Base-by-base conservation (phyloP, 345 rosid species). In the Turnera subulata region DNA sequence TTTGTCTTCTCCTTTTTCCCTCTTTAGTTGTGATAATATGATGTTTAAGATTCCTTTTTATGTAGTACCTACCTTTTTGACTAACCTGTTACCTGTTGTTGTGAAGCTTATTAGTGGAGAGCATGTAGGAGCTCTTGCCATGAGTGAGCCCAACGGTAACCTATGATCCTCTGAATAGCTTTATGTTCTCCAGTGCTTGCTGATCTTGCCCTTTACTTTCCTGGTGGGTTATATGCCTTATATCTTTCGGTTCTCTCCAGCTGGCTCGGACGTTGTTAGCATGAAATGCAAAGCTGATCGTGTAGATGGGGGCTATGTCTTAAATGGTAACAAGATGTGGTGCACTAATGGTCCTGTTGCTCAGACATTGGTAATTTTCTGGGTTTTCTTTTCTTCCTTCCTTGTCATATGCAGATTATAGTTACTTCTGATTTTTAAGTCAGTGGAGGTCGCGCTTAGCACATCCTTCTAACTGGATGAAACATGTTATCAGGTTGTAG, bases 311-410 rank as follows among this genome's bases (percentile, higher is more conserved):
- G 96, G 98, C 46, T 89, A 75, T 74, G 40, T 80, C 43, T 51
- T 89, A 54, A 89, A 83, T 65, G 96, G 98, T 64, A 89, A 82
- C 79, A 89, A 89, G 74, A 92, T 89, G 98, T 92, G 98, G 95
- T 92, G 98, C 78, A 92, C 96, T 25, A 92, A 92, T 82, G 98
- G 98, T 61, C 95, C 96, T 7, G 72, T 67, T 67, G 96, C 98
- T 74, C 85, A 89, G 77, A 92, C 98, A 49, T 67, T 92, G 93
- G 98, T 92, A 52, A 74, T 55, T 58, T 45, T 18, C 40, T 62
- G 25, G 24, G 44, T 35, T 4, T 33, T 16, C 26, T 21, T 51
- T 69, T 24, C 38, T 18, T 16, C 5, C 29, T 20, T 24, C 0
- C 15, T 18, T 29, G 16, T 22, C 20, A 51, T 45, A 6, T 12